A percentile compares a stretch with the other conserved stretches of the same genome.
These are phyloP conservation scores for Hortaea werneckii DNA, from an alignment of 2,329 filamentous ascomycete genomes.

Conservation along the genomic window DNA sequence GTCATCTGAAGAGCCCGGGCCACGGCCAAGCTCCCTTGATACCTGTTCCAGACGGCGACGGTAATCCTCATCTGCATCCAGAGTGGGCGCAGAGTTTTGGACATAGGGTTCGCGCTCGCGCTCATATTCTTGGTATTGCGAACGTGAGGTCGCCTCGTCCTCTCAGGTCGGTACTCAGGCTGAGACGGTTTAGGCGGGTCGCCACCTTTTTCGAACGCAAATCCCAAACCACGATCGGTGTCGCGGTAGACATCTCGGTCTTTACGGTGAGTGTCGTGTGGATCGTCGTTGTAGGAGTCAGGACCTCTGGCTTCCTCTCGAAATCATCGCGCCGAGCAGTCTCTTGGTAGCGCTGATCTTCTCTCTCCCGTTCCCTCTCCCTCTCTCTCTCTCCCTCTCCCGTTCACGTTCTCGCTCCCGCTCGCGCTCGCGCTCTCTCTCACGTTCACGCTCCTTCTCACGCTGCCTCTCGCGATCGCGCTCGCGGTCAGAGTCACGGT, in stretches of 20 bases:
- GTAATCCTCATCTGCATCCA: conserved; percentile 43
- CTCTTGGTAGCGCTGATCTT: conserved; percentile 9
- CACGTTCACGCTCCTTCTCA: conserved; percentile 1
- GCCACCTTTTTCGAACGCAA: conserved; percentile 22
- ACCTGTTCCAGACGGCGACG: conserved; percentile 39
- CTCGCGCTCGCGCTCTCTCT: conserved; percentile 7
- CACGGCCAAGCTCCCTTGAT: conserved; percentile 34
- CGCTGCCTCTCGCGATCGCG: conserved; percentile 3
- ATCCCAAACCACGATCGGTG: conserved; percentile 21
- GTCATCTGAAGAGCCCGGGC: conserved; percentile 7
- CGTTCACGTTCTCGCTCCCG: conserved; percentile 13
- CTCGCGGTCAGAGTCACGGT: conserved; percentile 8
- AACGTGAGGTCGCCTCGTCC: neutral
- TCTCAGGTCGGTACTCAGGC: neutral
- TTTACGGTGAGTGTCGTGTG: conserved; percentile 12
- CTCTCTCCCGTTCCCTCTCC: conserved; percentile 1
- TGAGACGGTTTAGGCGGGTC: conserved; percentile 11
- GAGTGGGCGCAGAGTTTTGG: conserved; percentile 14
- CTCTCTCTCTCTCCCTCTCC: conserved; percentile 8
- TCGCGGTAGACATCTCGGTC: conserved; percentile 19
- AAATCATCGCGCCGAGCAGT: conserved; percentile 4
- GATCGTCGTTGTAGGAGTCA: conserved; percentile 14
- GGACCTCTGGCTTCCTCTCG: conserved; percentile 2
- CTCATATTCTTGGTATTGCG: conserved; percentile 10
- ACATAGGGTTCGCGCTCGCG: conserved; percentile 11